These are phyloP conservation scores for Crataegus laevigata DNA, from an alignment of 306 rosid genomes.

Conservation along the genomic window DNA sequence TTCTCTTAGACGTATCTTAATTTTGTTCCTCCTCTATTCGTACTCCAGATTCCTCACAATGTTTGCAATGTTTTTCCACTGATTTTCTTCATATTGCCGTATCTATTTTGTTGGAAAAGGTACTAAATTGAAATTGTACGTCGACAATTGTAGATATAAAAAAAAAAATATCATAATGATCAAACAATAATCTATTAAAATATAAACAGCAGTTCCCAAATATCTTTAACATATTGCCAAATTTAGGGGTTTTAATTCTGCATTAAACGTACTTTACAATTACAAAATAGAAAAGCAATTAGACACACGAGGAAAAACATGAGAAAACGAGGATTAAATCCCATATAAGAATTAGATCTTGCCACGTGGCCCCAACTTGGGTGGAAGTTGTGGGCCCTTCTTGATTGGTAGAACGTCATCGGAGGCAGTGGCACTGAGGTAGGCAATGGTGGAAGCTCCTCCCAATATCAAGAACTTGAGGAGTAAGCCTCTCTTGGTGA, in stretches of 20 bases:
- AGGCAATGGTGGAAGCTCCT: constrained; percentile 84
- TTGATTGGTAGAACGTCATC: constrained; percentile 81
- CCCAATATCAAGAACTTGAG: constrained; percentile 91
- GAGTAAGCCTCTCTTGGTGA: constrained; percentile 91
- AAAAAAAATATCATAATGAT: not conserved
- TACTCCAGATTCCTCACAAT: not conserved
- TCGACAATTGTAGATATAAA: not conserved
- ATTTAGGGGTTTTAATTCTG: constrained; percentile 17
- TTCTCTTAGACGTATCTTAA: not conserved
- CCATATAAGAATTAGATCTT: constrained; percentile 51
- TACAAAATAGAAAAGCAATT: constrained; percentile 19
- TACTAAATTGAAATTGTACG: not conserved
- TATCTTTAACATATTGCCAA: constrained; percentile 22
- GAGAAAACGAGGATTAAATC: not conserved
- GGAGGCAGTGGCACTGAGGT: constrained; percentile 71
- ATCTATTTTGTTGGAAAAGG: too few relatives aligned
- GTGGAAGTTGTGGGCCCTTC: constrained; percentile 98
- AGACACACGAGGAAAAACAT: constrained; percentile 8
- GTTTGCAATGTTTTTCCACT: not conserved
- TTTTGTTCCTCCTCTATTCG: not conserved
- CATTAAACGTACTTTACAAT: constrained; percentile 45
- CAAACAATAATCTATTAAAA: not conserved
- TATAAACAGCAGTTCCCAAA: constrained; percentile 17
- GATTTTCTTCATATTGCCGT: not conserved
- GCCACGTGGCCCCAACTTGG: constrained; percentile 88